Conservation (phyloP, 2,329 filamentous ascomycete genomes). For the Elsinoe australis region DNA sequence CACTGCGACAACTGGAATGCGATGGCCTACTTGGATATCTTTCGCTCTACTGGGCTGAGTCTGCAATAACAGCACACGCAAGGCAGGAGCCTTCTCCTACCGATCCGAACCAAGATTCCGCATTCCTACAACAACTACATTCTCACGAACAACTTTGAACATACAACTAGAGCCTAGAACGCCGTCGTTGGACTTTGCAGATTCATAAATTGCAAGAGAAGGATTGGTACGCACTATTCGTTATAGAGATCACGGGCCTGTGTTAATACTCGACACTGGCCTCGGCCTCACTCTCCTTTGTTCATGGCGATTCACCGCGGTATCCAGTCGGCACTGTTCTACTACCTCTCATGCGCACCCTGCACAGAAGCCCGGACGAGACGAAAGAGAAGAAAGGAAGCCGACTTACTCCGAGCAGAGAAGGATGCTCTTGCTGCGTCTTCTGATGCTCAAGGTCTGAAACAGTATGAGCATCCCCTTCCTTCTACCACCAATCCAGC, state of each 20-base stretch:
- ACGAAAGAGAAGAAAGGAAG: constrained; percentile 62
- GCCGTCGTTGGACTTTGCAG: background rate
- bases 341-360: constrained; percentile 68
- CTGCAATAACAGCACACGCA: constrained; percentile 1
- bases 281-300: background rate
- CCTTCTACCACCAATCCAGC: constrained; percentile 82
- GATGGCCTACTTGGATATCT: constrained; percentile 4
- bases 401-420: constrained; percentile 58
- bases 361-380: constrained; percentile 65
- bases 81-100: constrained; percentile 10
- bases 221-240: background rate
- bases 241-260: too few relatives aligned
- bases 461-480: constrained; percentile 67
- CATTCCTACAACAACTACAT: background rate
- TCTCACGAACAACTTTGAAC: background rate
- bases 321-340: constrained; percentile 70
- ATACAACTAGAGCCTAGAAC: background rate
- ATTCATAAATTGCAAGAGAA: background rate
- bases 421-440: constrained; percentile 46
- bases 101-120: background rate
- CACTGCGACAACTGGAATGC: background rate
- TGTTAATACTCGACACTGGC: background rate
- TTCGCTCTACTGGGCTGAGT: constrained; percentile 5
- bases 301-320: constrained; percentile 35
- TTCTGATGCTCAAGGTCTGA: constrained; percentile 13